Evolutionary conservation across 768 basidiomycete genomes (phyloP), one percentile per base, ranked within the genome.

Genomic region (Podaxis sp.): DNA sequence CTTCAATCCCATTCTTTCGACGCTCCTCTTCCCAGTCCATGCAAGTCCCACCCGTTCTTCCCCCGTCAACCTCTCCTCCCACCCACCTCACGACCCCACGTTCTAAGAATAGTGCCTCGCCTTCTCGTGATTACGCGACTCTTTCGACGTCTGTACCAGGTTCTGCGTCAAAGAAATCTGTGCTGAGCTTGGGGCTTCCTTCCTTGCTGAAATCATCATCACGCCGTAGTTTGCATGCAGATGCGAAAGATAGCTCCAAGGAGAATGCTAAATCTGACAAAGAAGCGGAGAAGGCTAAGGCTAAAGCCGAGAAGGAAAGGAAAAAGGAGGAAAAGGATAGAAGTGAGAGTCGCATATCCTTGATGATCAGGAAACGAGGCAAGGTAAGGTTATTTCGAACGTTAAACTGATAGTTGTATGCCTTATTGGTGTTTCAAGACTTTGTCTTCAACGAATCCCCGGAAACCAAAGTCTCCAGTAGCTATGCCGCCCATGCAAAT

Each of bases 1-100:
- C 92, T 27, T 91, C 92, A 13, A 96, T 96, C 61, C 94, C 94
- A 1, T 96, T 96, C 75, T 95, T 96, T 78, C 85, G 92, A 47
- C 88, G 94, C 37, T 93, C 93, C 6, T 91, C 91, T 27, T 95
- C 94, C 5, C 90, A 93, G 68, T 91, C 90, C 13, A 88, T 91
- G 82, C 88, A 91, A 63, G 71, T 87, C 25, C 82, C 86, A 18
- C 76, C 83, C 5, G 69, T 79, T 27, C 72, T 76, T 9, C 77
- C 78, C 2, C 71, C 78, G 7, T 76, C 82, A 4, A 81, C 89
- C 11, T 78, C 84, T 9, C 80, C 85, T 1, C 83, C 84, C 16
- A 76, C 78, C 13, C 68, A 73, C 27, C 76, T 82, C 5, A 73
- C 76, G 10, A 72, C 78, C 55, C 73, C 74, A 7, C 75, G 73